phyloP scores from a whole-genome alignment of 306 rosid species.

The Begonia masoniana region DNA sequence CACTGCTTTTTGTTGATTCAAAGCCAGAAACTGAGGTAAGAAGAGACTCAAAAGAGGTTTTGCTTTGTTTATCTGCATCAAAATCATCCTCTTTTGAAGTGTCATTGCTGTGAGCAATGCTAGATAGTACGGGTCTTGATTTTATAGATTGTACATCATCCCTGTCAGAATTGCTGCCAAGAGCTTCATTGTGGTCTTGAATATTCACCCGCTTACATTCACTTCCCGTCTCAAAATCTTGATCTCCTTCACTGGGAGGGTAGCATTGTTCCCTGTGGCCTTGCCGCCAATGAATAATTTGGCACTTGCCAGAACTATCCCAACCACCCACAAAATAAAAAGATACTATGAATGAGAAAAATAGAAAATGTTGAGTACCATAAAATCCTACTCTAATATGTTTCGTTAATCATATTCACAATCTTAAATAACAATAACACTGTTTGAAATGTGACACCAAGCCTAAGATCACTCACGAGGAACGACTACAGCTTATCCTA shows the following conservation, averaged over 20 bases:
- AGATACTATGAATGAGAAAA: no score
- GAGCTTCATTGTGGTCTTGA: conserved; percentile 20
- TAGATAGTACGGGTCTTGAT: conserved; percentile 17
- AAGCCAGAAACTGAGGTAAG: conserved; percentile 71
- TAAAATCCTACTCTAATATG: no score
- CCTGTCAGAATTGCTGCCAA: conserved; percentile 14
- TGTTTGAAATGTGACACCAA: no score
- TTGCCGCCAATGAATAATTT: conserved; percentile 51
- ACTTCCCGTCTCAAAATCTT: conserved; percentile 13
- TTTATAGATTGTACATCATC: conserved; percentile 9
- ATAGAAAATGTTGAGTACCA: no score
- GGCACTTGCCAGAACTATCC: no score
- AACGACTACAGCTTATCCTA: no score
- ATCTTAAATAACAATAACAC: no score
- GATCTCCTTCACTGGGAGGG: conserved; percentile 26
- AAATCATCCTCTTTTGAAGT: conserved; percentile 23
- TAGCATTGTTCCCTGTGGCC: conserved; percentile 83
- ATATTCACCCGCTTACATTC: conserved; percentile 19
- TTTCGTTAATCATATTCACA: no score
- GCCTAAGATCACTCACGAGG: no score
- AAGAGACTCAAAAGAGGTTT: conserved; percentile 42
- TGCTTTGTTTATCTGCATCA: conserved; percentile 20
- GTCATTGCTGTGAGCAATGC: conserved; percentile 13
- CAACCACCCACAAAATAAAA: no score
- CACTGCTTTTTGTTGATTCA: conserved; percentile 41